Conservation (phyloP, 2,329 filamentous ascomycete genomes). For the Colletotrichum godetiae region DNA sequence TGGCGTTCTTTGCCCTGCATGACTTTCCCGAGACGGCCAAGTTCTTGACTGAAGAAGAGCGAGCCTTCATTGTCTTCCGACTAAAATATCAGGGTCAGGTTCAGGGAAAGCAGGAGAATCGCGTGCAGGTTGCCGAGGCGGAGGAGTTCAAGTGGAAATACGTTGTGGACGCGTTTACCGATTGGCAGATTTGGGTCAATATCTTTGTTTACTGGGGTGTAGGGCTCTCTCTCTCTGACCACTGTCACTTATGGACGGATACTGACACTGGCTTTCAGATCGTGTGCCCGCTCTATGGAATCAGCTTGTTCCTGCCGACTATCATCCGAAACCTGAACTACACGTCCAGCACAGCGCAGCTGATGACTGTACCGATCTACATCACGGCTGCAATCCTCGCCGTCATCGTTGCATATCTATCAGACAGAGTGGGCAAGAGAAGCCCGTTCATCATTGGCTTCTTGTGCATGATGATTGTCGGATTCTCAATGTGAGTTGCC, state of each 20-base stretch:
- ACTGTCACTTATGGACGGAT: slow-evolving; percentile 38
- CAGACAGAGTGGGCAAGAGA: slow-evolving; percentile 64
- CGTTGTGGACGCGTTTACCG: slow-evolving; percentile 76
- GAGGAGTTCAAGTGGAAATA: slow-evolving; percentile 83
- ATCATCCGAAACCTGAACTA: slow-evolving; percentile 72
- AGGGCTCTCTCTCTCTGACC: slow-evolving; percentile 48
- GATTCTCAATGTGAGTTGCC: slow-evolving; percentile 62
- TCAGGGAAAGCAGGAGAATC: slow-evolving; percentile 24
- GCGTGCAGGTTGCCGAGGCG: slow-evolving; percentile 65
- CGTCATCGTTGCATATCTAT: slow-evolving; percentile 63
- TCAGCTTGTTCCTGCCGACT: slow-evolving; percentile 71
- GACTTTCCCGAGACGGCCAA: slow-evolving; percentile 84
- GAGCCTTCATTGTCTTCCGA: slow-evolving; percentile 76
- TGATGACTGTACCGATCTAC: slow-evolving; percentile 72
- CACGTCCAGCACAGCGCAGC: slow-evolving; percentile 66
- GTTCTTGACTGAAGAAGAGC: slow-evolving; percentile 79
- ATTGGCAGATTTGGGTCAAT: slow-evolving; percentile 81
- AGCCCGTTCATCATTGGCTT: slow-evolving; percentile 67
- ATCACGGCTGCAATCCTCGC: slow-evolving; percentile 72
- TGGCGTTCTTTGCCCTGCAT: slow-evolving; percentile 77
- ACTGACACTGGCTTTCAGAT: slow-evolving; percentile 46
- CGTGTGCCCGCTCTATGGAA: slow-evolving; percentile 65
- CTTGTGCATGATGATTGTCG: slow-evolving; percentile 64
- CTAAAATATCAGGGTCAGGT: slow-evolving; percentile 72
- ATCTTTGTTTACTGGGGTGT: slow-evolving; percentile 74